Conservation (phyloP, 768 basidiomycete genomes). For the Paxillus ammoniavirescens region DNA sequence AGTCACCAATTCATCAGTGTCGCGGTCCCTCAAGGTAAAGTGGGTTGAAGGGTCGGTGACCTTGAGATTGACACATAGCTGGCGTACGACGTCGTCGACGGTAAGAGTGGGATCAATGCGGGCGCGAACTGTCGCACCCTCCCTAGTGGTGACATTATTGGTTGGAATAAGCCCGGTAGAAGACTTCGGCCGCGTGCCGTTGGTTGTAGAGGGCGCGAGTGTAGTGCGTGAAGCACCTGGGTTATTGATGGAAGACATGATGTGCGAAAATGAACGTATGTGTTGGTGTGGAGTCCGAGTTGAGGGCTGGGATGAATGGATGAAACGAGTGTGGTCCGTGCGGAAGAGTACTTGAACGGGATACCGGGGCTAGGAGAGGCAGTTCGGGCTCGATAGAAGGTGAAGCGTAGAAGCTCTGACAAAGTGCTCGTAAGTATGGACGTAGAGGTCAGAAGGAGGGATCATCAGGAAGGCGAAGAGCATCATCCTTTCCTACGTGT, state of each 20-base stretch:
- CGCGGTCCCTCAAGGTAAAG: conserved; percentile 75
- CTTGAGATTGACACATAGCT: conserved; percentile 78
- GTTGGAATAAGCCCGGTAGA: conserved; percentile 65
- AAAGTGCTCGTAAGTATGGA: conserved; percentile 6
- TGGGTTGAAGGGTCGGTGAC: conserved; percentile 70
- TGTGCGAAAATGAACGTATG: conserved; percentile 24
- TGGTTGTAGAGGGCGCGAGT: conserved; percentile 25
- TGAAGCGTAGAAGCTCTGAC: conserved; percentile 2
- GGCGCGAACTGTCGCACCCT: conserved; percentile 73
- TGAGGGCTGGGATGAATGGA: neutral
- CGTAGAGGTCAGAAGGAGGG: neutral
- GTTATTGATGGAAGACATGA: conserved; percentile 29
- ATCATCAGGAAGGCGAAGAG: conserved; percentile 43
- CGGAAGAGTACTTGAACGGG: neutral
- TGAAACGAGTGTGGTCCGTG: neutral
- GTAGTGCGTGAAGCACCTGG: conserved; percentile 30
- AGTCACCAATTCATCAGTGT: conserved; percentile 80
- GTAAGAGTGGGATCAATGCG: conserved; percentile 83
- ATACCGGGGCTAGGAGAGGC: neutral
- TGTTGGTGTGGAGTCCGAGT: conserved; percentile 23
- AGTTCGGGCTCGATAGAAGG: neutral
- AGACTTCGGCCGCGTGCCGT: conserved; percentile 40
- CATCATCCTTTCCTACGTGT: conserved; percentile 37
- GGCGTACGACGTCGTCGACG: conserved; percentile 81
- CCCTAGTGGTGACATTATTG: conserved; percentile 77